Percentiles rank a stretch among this genome's conserved stretches.
Evolutionary conservation across 257 asterid genomes (phyloP).

Genomic region (Coffea canephora): DNA sequence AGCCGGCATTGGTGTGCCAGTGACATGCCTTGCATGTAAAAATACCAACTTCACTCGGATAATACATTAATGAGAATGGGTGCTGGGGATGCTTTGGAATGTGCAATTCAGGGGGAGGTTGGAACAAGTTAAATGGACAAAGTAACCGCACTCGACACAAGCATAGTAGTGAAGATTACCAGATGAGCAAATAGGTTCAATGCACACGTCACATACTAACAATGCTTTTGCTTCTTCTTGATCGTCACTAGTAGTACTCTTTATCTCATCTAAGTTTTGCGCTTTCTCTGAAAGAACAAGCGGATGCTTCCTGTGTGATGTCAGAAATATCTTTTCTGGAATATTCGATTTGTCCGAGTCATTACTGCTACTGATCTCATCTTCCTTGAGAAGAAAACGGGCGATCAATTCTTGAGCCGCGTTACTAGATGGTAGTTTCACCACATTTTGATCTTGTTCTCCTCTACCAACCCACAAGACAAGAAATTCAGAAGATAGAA

Average conservation of each 20-base stretch:
- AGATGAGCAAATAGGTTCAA: background rate
- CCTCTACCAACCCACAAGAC: background rate
- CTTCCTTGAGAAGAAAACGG: background rate
- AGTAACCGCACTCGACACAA: background rate
- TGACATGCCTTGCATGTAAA: background rate
- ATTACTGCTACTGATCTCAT: background rate
- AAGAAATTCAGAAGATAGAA: background rate
- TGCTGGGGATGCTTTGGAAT: background rate
- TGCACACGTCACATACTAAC: background rate
- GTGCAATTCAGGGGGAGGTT: background rate
- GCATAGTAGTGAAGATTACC: background rate
- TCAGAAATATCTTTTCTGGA: too few species aligned
- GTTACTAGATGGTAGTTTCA: background rate
- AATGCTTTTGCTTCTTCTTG: too few species aligned
- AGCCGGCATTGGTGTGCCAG: fast-evolving
- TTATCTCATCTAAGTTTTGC: background rate
- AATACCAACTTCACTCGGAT: fast-evolving
- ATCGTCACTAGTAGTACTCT: too few species aligned
- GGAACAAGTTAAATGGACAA: background rate
- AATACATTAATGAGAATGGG: fast-evolving
- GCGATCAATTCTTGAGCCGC: background rate
- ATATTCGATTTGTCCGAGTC: too few species aligned
- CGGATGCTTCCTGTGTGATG: background rate
- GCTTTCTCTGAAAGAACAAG: background rate
- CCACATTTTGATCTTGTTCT: background rate